These are phyloP conservation scores for Lipomyces mesembrius DNA, from an alignment of 805 yeast species.

Conservation along the genomic window DNA sequence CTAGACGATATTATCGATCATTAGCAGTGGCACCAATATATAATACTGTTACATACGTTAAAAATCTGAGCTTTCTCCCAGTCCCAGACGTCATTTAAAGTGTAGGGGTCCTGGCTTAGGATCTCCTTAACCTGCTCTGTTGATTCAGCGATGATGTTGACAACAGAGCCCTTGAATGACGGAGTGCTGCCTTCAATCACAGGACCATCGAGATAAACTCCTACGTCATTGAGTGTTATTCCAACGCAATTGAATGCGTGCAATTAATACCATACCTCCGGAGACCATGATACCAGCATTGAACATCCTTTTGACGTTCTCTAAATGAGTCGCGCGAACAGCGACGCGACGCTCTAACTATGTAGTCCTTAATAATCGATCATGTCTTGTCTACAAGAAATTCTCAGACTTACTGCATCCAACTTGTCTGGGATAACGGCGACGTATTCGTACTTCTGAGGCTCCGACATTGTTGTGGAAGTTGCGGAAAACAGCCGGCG, in stretches of 20 bases:
- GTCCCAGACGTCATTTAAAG: conserved; percentile 76
- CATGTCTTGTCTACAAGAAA: not conserved
- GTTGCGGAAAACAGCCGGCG: conserved; percentile 4
- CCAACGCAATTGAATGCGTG: too few relatives aligned
- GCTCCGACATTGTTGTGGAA: conserved; percentile 23
- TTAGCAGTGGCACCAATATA: not conserved
- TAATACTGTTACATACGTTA: conserved; percentile 49
- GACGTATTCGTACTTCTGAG: conserved; percentile 56
- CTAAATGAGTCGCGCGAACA: conserved; percentile 53
- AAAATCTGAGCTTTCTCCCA: conserved; percentile 61
- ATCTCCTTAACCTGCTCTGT: conserved; percentile 68
- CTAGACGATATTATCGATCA: conserved; percentile 7
- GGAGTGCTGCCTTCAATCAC: conserved; percentile 32
- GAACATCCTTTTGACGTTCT: conserved; percentile 43
- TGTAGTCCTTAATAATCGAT: not conserved
- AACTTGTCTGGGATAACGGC: conserved; percentile 75
- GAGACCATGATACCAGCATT: conserved; percentile 49
- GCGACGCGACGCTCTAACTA: conserved; percentile 41
- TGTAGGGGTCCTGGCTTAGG: conserved; percentile 66
- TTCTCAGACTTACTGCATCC: conserved; percentile 48
- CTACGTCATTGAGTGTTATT: conserved; percentile 6
- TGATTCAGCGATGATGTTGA: conserved; percentile 65
- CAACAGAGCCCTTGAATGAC: conserved; percentile 69
- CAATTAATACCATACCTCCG: conserved; percentile 40
- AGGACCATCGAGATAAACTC: conserved; percentile 35